Conservation (phyloP, 352 stramenopile species). For the Sclerospora graminicola region DNA sequence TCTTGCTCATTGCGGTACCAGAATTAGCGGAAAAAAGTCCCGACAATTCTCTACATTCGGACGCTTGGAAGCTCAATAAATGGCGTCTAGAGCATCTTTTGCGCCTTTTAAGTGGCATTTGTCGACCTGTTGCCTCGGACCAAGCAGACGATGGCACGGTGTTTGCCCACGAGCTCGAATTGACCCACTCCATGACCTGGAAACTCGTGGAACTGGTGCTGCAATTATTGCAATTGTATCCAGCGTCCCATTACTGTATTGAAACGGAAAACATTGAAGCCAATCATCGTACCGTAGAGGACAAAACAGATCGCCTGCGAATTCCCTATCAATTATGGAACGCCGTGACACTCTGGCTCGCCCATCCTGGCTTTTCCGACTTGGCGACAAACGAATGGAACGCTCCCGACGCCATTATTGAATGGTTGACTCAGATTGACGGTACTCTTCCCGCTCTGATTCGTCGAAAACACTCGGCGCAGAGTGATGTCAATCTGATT, state of each 20-base stretch:
- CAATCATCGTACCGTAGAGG: not conserved
- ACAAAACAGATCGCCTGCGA: slow-evolving; percentile 8
- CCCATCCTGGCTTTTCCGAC: slow-evolving; percentile 12
- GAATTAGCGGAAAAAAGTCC: slow-evolving; percentile 21
- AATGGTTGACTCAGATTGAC: slow-evolving; percentile 18
- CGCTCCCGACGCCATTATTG: slow-evolving; percentile 4
- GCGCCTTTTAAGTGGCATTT: slow-evolving; percentile 24
- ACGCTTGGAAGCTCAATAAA: slow-evolving; percentile 24
- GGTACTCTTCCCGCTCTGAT: slow-evolving; percentile 23
- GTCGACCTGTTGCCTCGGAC: slow-evolving; percentile 8
- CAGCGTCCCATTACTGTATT: slow-evolving; percentile 22
- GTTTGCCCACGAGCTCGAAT: slow-evolving; percentile 12
- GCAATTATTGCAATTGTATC: slow-evolving; percentile 23
- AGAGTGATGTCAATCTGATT: slow-evolving; percentile 16
- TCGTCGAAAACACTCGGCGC: slow-evolving; percentile 15
- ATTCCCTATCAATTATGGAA: slow-evolving; percentile 30
- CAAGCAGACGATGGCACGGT: slow-evolving; percentile 3
- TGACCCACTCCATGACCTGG: slow-evolving; percentile 19
- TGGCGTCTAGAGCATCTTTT: slow-evolving; percentile 33
- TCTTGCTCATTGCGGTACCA: slow-evolving; percentile 27
- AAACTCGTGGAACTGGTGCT: slow-evolving; percentile 35
- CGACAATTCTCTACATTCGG: not conserved
- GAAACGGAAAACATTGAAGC: not conserved
- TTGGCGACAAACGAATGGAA: slow-evolving; percentile 25
- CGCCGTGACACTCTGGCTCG: slow-evolving; percentile 26